Base-by-base conservation (phyloP, 768 basidiomycete species). In the Kwoniella sp. region DNA sequence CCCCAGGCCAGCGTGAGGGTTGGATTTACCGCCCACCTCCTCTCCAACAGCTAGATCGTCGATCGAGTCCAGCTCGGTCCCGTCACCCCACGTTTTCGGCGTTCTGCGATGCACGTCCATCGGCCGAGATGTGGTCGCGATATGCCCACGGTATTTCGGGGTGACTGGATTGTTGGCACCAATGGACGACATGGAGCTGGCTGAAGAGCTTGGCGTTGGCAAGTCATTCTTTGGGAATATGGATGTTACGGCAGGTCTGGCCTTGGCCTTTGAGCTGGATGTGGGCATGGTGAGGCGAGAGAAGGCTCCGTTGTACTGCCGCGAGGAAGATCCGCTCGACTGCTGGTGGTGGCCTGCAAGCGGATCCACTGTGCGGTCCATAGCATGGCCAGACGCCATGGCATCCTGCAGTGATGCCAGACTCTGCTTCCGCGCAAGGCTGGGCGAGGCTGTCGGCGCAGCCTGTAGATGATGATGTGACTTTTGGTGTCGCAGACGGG, bases 1-100 rank as follows among this genome's bases (percentile, higher is more conserved):
- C 11, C 53, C 53, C 14, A 55, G 7, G 23, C 53, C 33, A 15
- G 34, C 47, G 23, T 37, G 37, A 8, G 33, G 36, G 11, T 25
- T 34, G 8, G 20, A 34, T 17, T 43, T 41, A n/a, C n/a, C n/a
- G 37, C 39, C 89, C 84, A 19, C 89, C 87, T 90, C 88, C 40
- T 87, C 79, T 66, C 91, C 86, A 9, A 88, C 87, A 6, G 84
- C 84, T 34, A 93, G 80, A 71, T 95, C 91, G 23, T 92, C 91
- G 52, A 95, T 80, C 3, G 74, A 83, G 64, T 95, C 91, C 46
- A 95, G 77, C 71, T 93, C 91, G 9, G 88, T 90, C 12, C 91
- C 91, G 55, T 77, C 76, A 1, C 76, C 76, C 52, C 73, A 77
- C 3, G 49, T 44, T 53, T 58, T 50, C 15, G n/a, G n/a, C n/a